Evolutionary conservation across 305 asterid species (phyloP).

Genomic region (Fraxinus sp.): DNA sequence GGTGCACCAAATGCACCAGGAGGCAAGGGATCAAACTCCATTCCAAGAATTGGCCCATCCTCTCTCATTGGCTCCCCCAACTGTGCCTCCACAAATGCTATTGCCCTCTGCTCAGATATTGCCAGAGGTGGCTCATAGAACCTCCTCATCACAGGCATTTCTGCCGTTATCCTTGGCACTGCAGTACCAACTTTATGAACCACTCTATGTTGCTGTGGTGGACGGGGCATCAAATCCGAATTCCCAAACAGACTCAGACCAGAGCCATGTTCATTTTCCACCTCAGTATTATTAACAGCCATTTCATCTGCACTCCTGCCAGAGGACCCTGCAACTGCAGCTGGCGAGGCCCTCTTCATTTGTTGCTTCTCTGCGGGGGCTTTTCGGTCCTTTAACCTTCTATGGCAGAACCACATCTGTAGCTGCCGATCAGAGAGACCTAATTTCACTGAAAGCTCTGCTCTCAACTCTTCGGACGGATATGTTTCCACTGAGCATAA

Average conservation of each 20-base stretch:
- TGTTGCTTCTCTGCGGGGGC: conserved; percentile 51
- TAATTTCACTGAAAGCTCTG: conserved; percentile 69
- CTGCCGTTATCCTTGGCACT: conserved; percentile 66
- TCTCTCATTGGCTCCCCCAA: conserved; percentile 83
- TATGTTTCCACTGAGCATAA: conserved; percentile 55
- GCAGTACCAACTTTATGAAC: conserved; percentile 74
- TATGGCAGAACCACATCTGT: conserved; percentile 98
- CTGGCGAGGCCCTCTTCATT: conserved; percentile 44
- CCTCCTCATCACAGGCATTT: conserved; percentile 61
- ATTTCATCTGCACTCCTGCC: conserved; percentile 41
- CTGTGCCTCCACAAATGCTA: conserved; percentile 81
- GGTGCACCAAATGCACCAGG: conserved; percentile 95
- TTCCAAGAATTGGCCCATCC: conserved; percentile 92
- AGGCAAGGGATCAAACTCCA: conserved; percentile 92
- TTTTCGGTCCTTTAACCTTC: conserved; percentile 88
- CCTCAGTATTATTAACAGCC: conserved; percentile 34
- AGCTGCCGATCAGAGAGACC: conserved; percentile 86
- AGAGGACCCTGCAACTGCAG: conserved; percentile 41
- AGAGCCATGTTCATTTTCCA: conserved; percentile 35
- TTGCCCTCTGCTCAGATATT: conserved; percentile 71
- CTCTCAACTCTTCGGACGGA: conserved; percentile 79
- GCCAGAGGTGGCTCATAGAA: conserved; percentile 77
- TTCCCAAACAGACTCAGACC: conserved; percentile 43
- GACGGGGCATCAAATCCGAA: conserved; percentile 27
- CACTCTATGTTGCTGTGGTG: conserved; percentile 42